Conservation (phyloP, 2,329 filamentous ascomycete species). For the Cytospora piceae region DNA sequence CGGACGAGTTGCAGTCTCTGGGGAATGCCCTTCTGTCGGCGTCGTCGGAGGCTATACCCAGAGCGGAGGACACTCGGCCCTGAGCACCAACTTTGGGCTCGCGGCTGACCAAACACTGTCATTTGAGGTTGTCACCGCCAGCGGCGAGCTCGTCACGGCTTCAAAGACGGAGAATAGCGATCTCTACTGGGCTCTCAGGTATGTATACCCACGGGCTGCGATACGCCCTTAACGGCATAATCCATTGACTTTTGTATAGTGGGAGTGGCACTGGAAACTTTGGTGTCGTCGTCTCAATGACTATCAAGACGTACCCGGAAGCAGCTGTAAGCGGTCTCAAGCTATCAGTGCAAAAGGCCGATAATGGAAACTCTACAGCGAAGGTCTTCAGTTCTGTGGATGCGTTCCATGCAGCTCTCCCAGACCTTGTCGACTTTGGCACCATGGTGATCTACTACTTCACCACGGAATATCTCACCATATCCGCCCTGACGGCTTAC, state of each 20-base stretch:
- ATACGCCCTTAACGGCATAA: no score
- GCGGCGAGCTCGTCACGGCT: constrained; percentile 47
- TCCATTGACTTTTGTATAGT: constrained; percentile 23
- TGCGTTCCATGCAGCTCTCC: constrained; percentile 35
- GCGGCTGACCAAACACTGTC: constrained; percentile 53
- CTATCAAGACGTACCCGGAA: constrained; percentile 34
- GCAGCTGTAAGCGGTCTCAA: constrained; percentile 32
- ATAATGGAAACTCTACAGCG: constrained; percentile 26
- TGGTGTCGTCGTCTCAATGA: constrained; percentile 40
- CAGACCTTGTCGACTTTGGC: constrained; percentile 35
- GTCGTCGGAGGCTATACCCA: constrained; percentile 51
- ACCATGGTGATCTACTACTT: constrained; percentile 37
- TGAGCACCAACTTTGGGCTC: constrained; percentile 54
- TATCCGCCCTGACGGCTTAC: constrained; percentile 37
- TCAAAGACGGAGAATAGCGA: constrained; percentile 48
- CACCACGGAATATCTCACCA: constrained; percentile 31
- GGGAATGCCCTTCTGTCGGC: constrained; percentile 48
- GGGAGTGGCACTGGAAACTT: constrained; percentile 47
- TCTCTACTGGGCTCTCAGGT: constrained; percentile 52
- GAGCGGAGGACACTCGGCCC: constrained; percentile 58
- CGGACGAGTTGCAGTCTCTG: constrained; percentile 41
- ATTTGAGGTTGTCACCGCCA: constrained; percentile 52
- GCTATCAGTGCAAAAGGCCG: constrained; percentile 30
- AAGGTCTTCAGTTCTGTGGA: constrained; percentile 33
- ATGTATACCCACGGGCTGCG: neutral